These are phyloP conservation scores for Tillandsia fasciculata DNA, from an alignment of 176 grass and related monocot species.

Conservation along the genomic window DNA sequence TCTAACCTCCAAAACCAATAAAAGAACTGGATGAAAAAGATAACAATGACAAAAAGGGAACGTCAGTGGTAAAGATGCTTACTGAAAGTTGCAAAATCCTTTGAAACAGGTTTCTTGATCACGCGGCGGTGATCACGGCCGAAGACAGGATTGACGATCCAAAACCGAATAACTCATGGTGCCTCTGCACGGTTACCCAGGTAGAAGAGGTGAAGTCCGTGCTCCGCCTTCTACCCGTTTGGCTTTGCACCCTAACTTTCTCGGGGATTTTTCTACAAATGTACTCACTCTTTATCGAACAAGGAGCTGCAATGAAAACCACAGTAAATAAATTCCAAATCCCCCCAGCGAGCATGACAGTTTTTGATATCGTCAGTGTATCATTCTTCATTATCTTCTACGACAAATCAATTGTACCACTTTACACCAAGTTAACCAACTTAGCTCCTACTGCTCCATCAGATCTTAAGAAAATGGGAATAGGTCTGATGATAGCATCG, in stretches of 20 bases:
- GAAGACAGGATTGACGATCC: constrained; percentile 12
- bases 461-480: constrained; percentile 41
- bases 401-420: constrained; percentile 48
- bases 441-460: background rate
- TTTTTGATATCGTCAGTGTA: constrained; percentile 74
- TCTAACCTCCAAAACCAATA: no score
- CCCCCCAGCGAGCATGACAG: constrained; percentile 56
- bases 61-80: background rate
- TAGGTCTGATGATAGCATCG: constrained; percentile 34
- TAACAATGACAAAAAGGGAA: background rate
- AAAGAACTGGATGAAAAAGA: no score
- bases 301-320: constrained; percentile 52
- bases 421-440: constrained; percentile 13
- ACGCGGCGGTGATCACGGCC: constrained; percentile 36
- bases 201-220: constrained; percentile 81
- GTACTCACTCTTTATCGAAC: constrained; percentile 60
- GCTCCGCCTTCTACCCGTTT: constrained; percentile 57
- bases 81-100: background rate
- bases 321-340: constrained; percentile 28
- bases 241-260: constrained; percentile 59
- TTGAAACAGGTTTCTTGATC: constrained; percentile 57
- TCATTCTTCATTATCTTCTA: constrained; percentile 68
- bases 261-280: constrained; percentile 66
- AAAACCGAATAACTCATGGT: background rate
- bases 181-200: constrained; percentile 36